Base-by-base conservation (phyloP, 176 grass and related monocot species). In the Thalia dealbata region DNA sequence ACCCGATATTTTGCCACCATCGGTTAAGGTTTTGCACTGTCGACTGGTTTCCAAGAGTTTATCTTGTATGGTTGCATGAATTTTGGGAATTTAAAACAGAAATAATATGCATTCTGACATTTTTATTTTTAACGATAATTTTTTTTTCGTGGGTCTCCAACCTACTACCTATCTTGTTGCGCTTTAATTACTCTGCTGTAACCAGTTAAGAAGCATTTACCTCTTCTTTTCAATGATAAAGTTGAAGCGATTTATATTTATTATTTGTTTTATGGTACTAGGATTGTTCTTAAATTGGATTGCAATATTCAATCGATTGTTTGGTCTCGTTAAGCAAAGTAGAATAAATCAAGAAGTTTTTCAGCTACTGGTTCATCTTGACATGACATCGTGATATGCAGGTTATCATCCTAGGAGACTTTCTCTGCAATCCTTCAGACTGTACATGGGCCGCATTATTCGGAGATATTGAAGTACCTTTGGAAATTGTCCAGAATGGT, bases 341-440 rank as follows among this genome's bases (percentile, higher is more conserved):
- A 48, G 11, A 48, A 48, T 48, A 2, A 48, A 8, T n/a, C n/a
- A 56, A n/a, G 18, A 19, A n/a, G 5, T 21, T 41, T 41, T 41
- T 67, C 64, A 21, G 19, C 2, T 63, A 14, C 23, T 63, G 9
- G 14, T 67, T 42, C 30, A 41, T 10, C 30, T 29, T 80, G 69
- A 24, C 56, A 11, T 64, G 27, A 45, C 74, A 61, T 69, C 25
- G 62, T 78, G 73, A 18, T 44, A 59, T 83, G 71, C 90, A 99
- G 95, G 95, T 99, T 81, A 69, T 99, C 29, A 83, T 99, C 84
- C 44, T 59, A 59, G 95, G 87, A 75, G 79, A 91, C 32, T 99
- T 99, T 78, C 72, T 84, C 67, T 84, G 58, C 32, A 82, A 86
- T 45, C 71, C 82, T 52, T 73, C 69, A 24, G 23, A 77, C 27